These are phyloP conservation scores for Clarireedia homoeocarpa DNA, from an alignment of 2,329 filamentous ascomycete genomes.

Conservation along the genomic window DNA sequence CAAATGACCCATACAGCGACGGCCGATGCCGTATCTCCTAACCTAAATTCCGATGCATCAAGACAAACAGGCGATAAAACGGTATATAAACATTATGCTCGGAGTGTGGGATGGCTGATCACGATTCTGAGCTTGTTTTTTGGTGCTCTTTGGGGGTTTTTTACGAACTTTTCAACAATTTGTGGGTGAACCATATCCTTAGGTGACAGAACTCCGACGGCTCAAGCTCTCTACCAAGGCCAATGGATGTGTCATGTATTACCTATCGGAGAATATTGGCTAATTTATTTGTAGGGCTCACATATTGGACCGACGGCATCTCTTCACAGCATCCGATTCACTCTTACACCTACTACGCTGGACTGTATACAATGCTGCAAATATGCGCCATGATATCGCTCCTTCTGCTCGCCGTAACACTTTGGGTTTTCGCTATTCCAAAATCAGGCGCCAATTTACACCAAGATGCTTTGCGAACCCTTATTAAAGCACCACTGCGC, in stretches of 20 bases:
- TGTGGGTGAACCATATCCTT: slow-evolving; percentile 13
- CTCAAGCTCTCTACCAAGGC: not conserved
- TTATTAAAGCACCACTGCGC: slow-evolving; percentile 13
- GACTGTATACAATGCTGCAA: slow-evolving; percentile 26
- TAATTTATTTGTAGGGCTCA: slow-evolving; percentile 14
- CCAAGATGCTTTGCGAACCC: slow-evolving; percentile 15
- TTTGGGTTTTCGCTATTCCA: slow-evolving; percentile 19
- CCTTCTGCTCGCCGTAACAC: slow-evolving; percentile 14
- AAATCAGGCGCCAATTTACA: slow-evolving; percentile 23
- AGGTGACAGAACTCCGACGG: not conserved
- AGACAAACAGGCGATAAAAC: slow-evolving; percentile 11
- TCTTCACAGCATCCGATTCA: slow-evolving; percentile 15
- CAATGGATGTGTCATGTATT: not conserved
- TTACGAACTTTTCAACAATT: slow-evolving; percentile 25
- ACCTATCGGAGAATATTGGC: not conserved
- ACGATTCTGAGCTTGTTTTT: slow-evolving; percentile 12
- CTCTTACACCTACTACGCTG: slow-evolving; percentile 21
- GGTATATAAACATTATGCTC: slow-evolving; percentile 21
- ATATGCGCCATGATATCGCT: slow-evolving; percentile 20
- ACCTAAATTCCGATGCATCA: slow-evolving; percentile 27
- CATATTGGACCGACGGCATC: slow-evolving; percentile 23
- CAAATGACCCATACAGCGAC: not conserved
- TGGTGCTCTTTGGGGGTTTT: slow-evolving; percentile 19
- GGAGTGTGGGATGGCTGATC: slow-evolving; percentile 13
- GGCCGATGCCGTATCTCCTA: not conserved